Evolutionary conservation across 2,329 filamentous ascomycete species (phyloP).

Genomic region (Thielaviopsis punctulata): DNA sequence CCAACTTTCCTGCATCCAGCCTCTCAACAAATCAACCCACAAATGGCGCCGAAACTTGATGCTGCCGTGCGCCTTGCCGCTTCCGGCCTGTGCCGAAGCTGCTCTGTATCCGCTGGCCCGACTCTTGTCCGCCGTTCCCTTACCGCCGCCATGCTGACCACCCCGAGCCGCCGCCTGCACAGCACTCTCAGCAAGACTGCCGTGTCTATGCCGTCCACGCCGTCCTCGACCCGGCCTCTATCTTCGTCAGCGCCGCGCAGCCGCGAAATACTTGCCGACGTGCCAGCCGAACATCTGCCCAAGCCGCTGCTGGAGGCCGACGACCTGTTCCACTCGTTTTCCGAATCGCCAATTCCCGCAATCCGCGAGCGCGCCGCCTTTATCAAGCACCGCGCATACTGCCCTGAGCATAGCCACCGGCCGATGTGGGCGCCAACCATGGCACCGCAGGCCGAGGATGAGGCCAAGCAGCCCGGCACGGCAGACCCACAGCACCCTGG

Average conservation of each 20-base stretch:
- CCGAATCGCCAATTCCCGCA: conserved; percentile 70
- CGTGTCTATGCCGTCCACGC: not conserved
- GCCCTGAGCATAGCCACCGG: conserved; percentile 76
- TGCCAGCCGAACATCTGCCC: conserved; percentile 14
- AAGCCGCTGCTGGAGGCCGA: conserved; percentile 40
- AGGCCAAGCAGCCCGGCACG: conserved; percentile 31
- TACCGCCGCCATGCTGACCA: not conserved
- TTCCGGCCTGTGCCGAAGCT: conserved; percentile 10
- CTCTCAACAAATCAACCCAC: not conserved
- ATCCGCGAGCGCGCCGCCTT: conserved; percentile 78
- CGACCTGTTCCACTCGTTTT: conserved; percentile 87
- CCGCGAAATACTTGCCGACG: conserved; percentile 12
- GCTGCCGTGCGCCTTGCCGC: conserved; percentile 13
- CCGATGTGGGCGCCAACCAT: conserved; percentile 52
- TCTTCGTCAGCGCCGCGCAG: conserved; percentile 1
- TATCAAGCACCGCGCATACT: conserved; percentile 86
- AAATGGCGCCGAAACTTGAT: conserved; percentile 12
- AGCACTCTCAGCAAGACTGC: not conserved
- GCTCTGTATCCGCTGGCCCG: not conserved
- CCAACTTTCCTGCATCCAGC: too few relatives aligned
- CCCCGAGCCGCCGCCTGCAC: conserved; percentile 1
- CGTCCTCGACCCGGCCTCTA: not conserved
- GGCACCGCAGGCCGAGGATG: conserved; percentile 44
- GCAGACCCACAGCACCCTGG: conserved; percentile 62
- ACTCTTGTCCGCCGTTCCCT: not conserved